Evolutionary conservation across 441 rosid species (phyloP), one percentile per base, ranked within the genome.

Genomic region (Iberis amara): DNA sequence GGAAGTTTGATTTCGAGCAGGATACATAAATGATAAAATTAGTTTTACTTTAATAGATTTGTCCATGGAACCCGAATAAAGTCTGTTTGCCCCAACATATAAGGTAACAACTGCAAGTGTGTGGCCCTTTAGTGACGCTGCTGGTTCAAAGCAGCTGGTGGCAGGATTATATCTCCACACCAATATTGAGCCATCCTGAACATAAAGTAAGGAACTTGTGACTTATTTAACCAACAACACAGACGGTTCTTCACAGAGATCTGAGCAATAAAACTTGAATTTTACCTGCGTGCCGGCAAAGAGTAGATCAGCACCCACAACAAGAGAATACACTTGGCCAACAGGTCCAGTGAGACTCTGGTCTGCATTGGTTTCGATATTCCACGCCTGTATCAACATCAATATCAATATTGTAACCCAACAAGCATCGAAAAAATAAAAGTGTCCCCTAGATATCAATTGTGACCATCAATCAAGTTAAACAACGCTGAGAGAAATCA

Each of bases 31-130:
- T n/a, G n/a, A n/a, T n/a, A n/a, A n/a, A n/a, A n/a, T n/a, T n/a
- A n/a, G n/a, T n/a, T n/a, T n/a, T n/a, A n/a, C 99, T 74, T 74
- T 79, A 62, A 94, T 81, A 14, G 96, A 64, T 63, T 85, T 68
- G 66, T 94, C 99, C 89, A 94, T 85, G 41, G 97, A 89, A 62
- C 97, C 95, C 4, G 97, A 94, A 77, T 84, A 94, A 6, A 94
- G 87, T 58, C 88, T 74, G 64, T 86, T 94, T 14, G 89, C 95
- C 63, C 97, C 97, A 51, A 94, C 95, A 66, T 83, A 84, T 66
- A 94, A 72, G 4, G 97, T 85, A 66, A 86, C 79, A 59, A 94
- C 99, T 9, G 84, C 80, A 61, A 68, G 66, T 8, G 75, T 64
- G 71, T 89, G 99, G 41, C 91, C 91, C 35, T 37, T 52, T 24